Evolutionary conservation across 176 grass and related monocot genomes (phyloP), one percentile per base, ranked within the genome.

Genomic region (Carex parvula): DNA sequence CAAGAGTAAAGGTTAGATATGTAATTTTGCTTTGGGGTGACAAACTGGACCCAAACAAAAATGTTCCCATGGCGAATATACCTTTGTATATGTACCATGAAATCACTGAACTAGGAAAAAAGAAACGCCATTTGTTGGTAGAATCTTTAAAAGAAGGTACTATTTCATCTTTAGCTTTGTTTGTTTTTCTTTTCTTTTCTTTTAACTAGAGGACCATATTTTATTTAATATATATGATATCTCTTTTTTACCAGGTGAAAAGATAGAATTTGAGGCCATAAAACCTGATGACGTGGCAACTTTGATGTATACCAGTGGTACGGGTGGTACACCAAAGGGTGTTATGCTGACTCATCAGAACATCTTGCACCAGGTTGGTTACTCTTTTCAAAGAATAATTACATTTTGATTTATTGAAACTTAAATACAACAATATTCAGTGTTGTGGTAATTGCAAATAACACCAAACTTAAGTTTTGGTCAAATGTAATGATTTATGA

Each of bases 271-370:
- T 13, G 89, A 98, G 88, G 55, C 84, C 71, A 98, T 98, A 81
- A 85, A 15, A 72, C 83, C 89, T 68, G 92, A 95, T 70, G 95
- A 98, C 84, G 88, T 98, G 84, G 95, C 95, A 15, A 90, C 95
- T 62, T 79, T 98, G 69, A 98, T 98, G 84, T 98, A 98, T 89
- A 98, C 95, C 66, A 98, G 95, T 81, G 95, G 95, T 86, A 98
- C 95, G 64, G 87, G 92, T 85, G 95, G 92, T 64, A 90, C 59
- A 54, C 95, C 95, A 73, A 98, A 98, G 86, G 95, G 91, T 22
- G 95, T 98, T 35, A 93, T 98, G 92, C 89, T 98, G 48, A 98
- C 95, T 37, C 95, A 98, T 84, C 63, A 41, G 87, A 98, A 98
- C 87, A 89, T 98, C 41, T 87, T 98, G 83, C 95, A 98, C 85